Evolutionary conservation across 768 basidiomycete species (phyloP).

Genomic region (Cytidiella melzeri): DNA sequence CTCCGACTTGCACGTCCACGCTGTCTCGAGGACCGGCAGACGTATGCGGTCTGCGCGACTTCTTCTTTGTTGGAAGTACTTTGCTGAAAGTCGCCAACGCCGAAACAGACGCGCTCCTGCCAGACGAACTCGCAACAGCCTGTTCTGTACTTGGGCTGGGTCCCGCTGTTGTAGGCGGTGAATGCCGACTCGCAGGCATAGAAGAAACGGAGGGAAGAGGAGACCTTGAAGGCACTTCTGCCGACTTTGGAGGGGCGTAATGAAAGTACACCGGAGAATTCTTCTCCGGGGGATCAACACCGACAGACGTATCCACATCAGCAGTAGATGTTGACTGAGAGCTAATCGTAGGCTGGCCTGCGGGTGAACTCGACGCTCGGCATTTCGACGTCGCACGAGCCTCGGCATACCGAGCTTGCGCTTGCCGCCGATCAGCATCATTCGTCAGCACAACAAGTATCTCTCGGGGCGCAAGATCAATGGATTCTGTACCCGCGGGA

Average conservation of each 20-base stretch:
- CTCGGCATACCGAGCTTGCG: conserved; percentile 54
- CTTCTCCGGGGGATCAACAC: neutral
- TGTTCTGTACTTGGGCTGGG: neutral
- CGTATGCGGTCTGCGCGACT: conserved; percentile 58
- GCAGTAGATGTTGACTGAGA: neutral
- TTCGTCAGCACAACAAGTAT: conserved; percentile 64
- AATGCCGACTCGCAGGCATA: neutral
- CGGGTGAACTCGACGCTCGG: conserved; percentile 16
- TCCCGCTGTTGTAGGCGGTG: neutral
- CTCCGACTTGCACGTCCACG: conserved; percentile 25
- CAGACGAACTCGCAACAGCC: neutral
- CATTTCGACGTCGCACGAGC: conserved; percentile 11
- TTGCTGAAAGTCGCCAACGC: conserved; percentile 22
- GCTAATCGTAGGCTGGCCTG: conserved; percentile 10
- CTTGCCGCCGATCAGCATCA: conserved; percentile 60
- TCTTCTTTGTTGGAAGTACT: conserved; percentile 16
- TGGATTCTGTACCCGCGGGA: conserved; percentile 49
- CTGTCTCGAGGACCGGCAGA: conserved; percentile 67
- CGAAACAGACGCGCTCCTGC: too few relatives aligned
- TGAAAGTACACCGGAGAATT: neutral
- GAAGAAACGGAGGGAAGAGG: neutral
- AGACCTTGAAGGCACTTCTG: neutral
- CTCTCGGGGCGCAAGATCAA: conserved; percentile 68
- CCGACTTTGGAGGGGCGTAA: neutral
- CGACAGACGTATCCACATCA: neutral